These are phyloP conservation scores for Plenodomus biglobosus DNA, from an alignment of 2,329 filamentous ascomycete species.

Conservation along the genomic window DNA sequence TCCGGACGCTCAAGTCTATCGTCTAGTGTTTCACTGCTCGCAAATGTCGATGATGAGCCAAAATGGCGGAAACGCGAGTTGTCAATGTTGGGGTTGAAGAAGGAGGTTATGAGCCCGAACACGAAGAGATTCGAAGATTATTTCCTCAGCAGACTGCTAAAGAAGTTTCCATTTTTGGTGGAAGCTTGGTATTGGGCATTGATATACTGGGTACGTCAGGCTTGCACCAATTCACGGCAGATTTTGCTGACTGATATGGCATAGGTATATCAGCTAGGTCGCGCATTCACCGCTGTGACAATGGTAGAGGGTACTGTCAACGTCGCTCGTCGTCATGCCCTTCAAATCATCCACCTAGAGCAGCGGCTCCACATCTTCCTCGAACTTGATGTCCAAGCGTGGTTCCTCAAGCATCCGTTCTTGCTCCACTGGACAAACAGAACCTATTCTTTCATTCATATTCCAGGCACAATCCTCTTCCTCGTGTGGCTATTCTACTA, in stretches of 20 bases:
- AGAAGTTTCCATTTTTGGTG: conserved; percentile 69
- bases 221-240: background rate
- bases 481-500: conserved; percentile 68
- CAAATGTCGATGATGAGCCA: conserved; percentile 43
- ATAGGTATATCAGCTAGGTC: conserved; percentile 72
- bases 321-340: conserved; percentile 67
- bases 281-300: conserved; percentile 70
- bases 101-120: conserved; percentile 61
- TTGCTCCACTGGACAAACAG: conserved; percentile 71
- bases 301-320: conserved; percentile 68
- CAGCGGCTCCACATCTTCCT: conserved; percentile 65
- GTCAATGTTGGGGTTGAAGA: conserved; percentile 49
- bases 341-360: conserved; percentile 68
- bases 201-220: conserved; percentile 69
- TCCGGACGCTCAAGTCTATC: conserved; percentile 47
- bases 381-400: conserved; percentile 63
- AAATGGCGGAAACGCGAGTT: conserved; percentile 56
- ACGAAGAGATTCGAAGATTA: conserved; percentile 62
- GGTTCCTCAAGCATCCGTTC: conserved; percentile 56
- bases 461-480: conserved; percentile 73
- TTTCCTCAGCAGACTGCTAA: conserved; percentile 64
- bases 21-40: conserved; percentile 48
- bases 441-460: conserved; percentile 76
- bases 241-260: background rate
- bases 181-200: conserved; percentile 78